Evolutionary conservation across 768 basidiomycete species (phyloP).

Genomic region (Dendrothele bispora): DNA sequence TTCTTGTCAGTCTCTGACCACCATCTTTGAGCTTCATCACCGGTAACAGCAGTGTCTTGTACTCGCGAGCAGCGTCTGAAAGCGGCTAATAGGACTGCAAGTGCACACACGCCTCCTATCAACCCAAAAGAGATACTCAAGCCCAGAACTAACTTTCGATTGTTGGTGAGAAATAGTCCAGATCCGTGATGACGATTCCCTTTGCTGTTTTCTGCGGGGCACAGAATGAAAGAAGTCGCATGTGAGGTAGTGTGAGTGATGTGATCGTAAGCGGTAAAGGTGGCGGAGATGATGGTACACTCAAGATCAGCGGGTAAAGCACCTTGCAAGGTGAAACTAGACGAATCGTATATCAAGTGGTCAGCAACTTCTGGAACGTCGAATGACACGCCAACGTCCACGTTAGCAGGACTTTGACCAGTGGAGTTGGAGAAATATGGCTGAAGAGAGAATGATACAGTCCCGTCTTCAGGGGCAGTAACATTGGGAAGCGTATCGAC

Average conservation of each 20-base stretch:
- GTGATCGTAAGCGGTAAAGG: slow-evolving; percentile 68
- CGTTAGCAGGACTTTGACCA: slow-evolving; percentile 38
- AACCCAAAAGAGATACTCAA: slow-evolving; percentile 62
- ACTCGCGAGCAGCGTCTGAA: slow-evolving; percentile 57
- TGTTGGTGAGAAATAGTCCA: slow-evolving; percentile 42
- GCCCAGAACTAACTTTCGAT: slow-evolving; percentile 52
- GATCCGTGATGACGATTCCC: slow-evolving; percentile 25
- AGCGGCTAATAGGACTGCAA: slow-evolving; percentile 55
- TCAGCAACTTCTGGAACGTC: slow-evolving; percentile 47
- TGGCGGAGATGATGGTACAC: slow-evolving; percentile 42
- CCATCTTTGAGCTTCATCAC: slow-evolving; percentile 55
- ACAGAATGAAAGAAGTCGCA: slow-evolving; percentile 52
- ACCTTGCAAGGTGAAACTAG: slow-evolving; percentile 50
- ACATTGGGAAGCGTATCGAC: slow-evolving; percentile 55
- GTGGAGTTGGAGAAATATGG: slow-evolving; percentile 57
- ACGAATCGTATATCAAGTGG: slow-evolving; percentile 56
- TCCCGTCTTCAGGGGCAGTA: slow-evolving; percentile 48
- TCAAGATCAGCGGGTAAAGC: slow-evolving; percentile 49
- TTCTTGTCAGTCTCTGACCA: slow-evolving; percentile 66
- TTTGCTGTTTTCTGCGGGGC: slow-evolving; percentile 36
- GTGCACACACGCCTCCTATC: slow-evolving; percentile 55
- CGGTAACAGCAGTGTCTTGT: slow-evolving; percentile 58
- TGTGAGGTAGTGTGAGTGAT: slow-evolving; percentile 73
- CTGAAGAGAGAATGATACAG: slow-evolving; percentile 52
- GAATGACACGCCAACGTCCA: slow-evolving; percentile 54